Base-by-base conservation (phyloP, 75 land plant genomes). In the Azolla pinnata region DNA sequence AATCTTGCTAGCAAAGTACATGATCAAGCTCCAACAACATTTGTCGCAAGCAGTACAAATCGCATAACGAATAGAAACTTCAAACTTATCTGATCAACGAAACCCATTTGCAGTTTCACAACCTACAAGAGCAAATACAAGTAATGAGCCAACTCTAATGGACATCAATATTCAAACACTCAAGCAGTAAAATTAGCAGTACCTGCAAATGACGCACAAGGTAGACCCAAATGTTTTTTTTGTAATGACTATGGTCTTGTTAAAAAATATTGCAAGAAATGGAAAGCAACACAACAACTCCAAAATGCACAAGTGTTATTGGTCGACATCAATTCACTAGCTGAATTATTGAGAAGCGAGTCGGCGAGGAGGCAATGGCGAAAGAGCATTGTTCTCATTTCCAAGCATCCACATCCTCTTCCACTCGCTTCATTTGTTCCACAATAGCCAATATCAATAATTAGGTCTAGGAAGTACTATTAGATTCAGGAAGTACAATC, bases 201-300 rank as follows among this genome's bases (percentile, higher is more conserved):
- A 14, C 54, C 54, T 2, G 54, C 2, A 2, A 18, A 29, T 1
- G 54, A 52, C 27, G 28, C 29, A 52, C 54, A 52, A 14, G 54
- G 54, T 2, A 18, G 54, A 47, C 54, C 54, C 2, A 52, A 52
- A 27, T 25, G 26, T 23, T 52, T 52, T 25, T 52, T 2, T 26
- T 52, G 54, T 3, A 52, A 52, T 29, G 12, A 24, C 28, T 52
- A 52, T 52, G 54, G 54, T 23, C 54, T 25, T 26, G 54, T 52
- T 3, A 21, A 25, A 26, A 21, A 25, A 52, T 14, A 52, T 52
- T 52, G 54, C 29, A 52, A 29, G 24, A 21, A 27, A 25, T 24
- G 24, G 24, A 26, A 26, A 52, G 54, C 54, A 2, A 18, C 7
- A 24, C 54, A 52, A 52, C 54, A 52, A 19, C 54, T 25, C 14